Conservation (phyloP, 495 filamentous ascomycete species). For the Xylaria scruposa region DNA sequence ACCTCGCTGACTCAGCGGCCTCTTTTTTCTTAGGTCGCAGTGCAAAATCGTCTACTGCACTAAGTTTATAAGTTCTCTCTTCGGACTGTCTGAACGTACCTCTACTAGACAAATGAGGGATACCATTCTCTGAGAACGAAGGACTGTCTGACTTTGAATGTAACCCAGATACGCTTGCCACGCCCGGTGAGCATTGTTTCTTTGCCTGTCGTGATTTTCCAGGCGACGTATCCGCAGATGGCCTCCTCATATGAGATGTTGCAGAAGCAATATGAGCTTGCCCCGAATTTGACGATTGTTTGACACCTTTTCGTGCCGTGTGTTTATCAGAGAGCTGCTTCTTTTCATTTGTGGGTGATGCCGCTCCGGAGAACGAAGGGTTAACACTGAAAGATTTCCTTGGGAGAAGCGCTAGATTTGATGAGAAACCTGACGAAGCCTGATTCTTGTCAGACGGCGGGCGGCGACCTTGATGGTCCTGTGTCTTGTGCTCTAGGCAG, state of each 20-base stretch:
- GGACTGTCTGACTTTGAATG: constrained; percentile 10
- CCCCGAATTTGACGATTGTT: neutral
- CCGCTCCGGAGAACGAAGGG: neutral
- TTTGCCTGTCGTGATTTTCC: constrained; percentile 28
- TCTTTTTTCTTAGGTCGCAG: constrained; percentile 36
- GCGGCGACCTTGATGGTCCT: neutral
- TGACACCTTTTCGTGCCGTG: constrained; percentile 33
- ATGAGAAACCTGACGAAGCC: neutral
- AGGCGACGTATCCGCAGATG: constrained; percentile 14
- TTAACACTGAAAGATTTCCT: neutral
- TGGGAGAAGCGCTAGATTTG: neutral
- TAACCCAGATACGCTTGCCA: constrained; percentile 2
- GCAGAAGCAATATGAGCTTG: constrained; percentile 3
- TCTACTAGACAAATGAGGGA: constrained; percentile 16
- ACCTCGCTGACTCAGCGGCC: constrained; percentile 23
- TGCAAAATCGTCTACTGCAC: constrained; percentile 36
- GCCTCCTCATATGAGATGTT: constrained; percentile 17
- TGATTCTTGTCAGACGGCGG: constrained; percentile 10
- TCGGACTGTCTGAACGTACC: constrained; percentile 18
- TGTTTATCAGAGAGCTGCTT: constrained; percentile 35
- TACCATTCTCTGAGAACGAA: constrained; percentile 25
- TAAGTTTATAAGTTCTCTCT: constrained; percentile 26
- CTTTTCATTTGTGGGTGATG: constrained; percentile 24
- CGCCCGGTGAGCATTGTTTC: constrained; percentile 23
- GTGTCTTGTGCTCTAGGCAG: constrained; percentile 20